Base-by-base conservation (phyloP, 768 basidiomycete genomes). In the Gelatoporia subvermispora region DNA sequence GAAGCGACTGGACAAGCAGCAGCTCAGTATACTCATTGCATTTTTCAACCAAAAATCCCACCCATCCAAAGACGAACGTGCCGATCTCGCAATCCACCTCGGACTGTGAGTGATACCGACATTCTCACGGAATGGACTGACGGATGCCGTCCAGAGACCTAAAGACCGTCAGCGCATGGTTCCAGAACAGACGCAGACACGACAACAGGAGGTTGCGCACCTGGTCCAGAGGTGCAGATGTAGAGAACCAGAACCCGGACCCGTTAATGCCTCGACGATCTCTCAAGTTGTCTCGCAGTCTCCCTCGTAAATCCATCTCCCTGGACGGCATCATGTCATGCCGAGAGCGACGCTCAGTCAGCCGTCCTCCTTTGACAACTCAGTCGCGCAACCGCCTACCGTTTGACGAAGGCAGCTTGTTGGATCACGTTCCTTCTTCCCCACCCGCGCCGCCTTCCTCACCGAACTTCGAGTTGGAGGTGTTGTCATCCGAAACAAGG, bases 111-210 rank as follows among this genome's bases (percentile, higher is more conserved):
- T 56, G 20, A 11, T 23, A 16, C 35, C 16, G n/a, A 24, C 21
- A 4, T 16, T 34, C 16, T 17, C 16, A 10, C n/a, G 18, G 28
- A 8, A 17, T 4, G 17, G 8, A 35, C 31, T 9, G 28, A 20
- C 47, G 24, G 39, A 42, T 24, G 4, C 48, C 35, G 15, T 36
- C n/a, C 35, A 75, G 74, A 63, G 69, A 73, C 34, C 59, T 72
- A 59, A 76, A 74, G 62, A 68, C 72, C 10, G 54, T 75, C 51
- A 75, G 84, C n/a, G 82, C 88, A 35, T 89, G 86, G 86, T 88
- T 88, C 63, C 86, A 89, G 66, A 89, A 89, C 63, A 86, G 81
- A 15, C 84, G 88, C 58, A 82, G 65, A 31, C 48, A 31, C 13
- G 28, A 31, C 28, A 31, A 31, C 13, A 68, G 41, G 74, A 72